Base-by-base conservation (phyloP, 768 basidiomycete genomes). In the Podaxis mareebaensis region DNA sequence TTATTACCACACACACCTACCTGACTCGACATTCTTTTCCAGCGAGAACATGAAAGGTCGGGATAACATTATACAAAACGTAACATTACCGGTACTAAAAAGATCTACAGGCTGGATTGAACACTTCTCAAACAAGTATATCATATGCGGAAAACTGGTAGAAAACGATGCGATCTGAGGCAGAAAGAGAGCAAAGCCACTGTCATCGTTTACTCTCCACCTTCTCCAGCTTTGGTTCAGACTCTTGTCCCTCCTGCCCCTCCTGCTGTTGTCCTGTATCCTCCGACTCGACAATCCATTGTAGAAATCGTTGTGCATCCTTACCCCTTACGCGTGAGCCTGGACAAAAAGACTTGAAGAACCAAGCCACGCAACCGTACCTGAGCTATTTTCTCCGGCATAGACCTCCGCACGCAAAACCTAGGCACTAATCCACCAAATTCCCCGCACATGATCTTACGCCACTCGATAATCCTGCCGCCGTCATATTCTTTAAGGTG, bases 31-130 rank as follows among this genome's bases (percentile, higher is more conserved):
- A 38, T 60, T 26, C 49, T 52, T 49, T 39, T 30, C 0, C 70
- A 96, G 95, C 56, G 93, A 96, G 64, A 96, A 96, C 72, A 96
- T 97, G 95, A 86, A 83, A 75, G 91, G 91, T 90, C 61, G n/a
- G 78, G 67, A 17, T 49, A 53, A 26, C 13, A 36, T 42, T 28
- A 38, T 53, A 22, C 20, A 28, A n/a, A 33, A 28, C 39, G 15
- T 36, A 20, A 39, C 53, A 55, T 67, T 28, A 20, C 6, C 55
- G 68, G 49, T 33, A 68, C 58, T 58, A 42, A 11, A 7, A 5
- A 60, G 60, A 60, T 53, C 17, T 54, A 26, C 69, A 92, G 91
- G 93, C 24, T 98, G 95, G 95, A 90, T 94, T 65, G 92, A 95
- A 24, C 95, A 96, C 73, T 97, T 98, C 76, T 84, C 87, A 44